Evolutionary conservation across 1,284 basidiomycete genomes (phyloP).

Genomic region (Apiotrichum veenhuisii): DNA sequence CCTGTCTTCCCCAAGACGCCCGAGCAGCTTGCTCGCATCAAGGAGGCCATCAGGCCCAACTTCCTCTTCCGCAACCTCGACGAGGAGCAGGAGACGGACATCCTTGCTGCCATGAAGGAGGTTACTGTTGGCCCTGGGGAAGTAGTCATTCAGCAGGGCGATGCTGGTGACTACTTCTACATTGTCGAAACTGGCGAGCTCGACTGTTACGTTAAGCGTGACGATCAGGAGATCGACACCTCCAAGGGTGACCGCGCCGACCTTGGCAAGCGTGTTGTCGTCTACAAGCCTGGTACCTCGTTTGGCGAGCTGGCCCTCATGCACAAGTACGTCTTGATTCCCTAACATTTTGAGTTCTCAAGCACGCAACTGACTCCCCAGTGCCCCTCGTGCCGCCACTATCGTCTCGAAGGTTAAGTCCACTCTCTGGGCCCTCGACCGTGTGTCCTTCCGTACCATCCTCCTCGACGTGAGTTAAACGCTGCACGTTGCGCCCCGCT

Average conservation of each 20-base stretch:
- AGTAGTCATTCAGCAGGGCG: slow-evolving; percentile 92
- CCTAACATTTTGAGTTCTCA: too few species aligned
- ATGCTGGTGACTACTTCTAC: slow-evolving; percentile 96
- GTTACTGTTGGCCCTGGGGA: slow-evolving; percentile 66
- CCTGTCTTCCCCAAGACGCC: slow-evolving; percentile 77
- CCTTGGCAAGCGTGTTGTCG: slow-evolving; percentile 72
- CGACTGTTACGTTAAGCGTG: slow-evolving; percentile 73
- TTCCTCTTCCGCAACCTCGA: slow-evolving; percentile 96
- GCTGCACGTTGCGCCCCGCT: neutral
- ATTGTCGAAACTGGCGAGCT: slow-evolving; percentile 87
- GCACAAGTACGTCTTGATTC: slow-evolving; percentile 63
- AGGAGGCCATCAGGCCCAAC: slow-evolving; percentile 78
- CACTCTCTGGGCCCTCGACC: slow-evolving; percentile 91
- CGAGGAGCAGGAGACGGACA: slow-evolving; percentile 89
- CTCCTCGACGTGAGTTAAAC: slow-evolving; percentile 62
- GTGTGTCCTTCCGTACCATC: slow-evolving; percentile 98
- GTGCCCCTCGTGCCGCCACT: slow-evolving; percentile 87
- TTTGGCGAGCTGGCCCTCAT: slow-evolving; percentile 97
- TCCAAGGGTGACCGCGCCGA: slow-evolving; percentile 58
- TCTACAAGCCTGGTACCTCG: slow-evolving; percentile 78
- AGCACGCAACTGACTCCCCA: slow-evolving; percentile 13
- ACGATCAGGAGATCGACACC: slow-evolving; percentile 50
- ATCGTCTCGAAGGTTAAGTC: slow-evolving; percentile 80
- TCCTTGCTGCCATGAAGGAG: slow-evolving; percentile 95
- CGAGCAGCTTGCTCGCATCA: slow-evolving; percentile 83